phyloP scores from a whole-genome alignment of 164 flowering plant species.

The Umbellularia californica region DNA sequence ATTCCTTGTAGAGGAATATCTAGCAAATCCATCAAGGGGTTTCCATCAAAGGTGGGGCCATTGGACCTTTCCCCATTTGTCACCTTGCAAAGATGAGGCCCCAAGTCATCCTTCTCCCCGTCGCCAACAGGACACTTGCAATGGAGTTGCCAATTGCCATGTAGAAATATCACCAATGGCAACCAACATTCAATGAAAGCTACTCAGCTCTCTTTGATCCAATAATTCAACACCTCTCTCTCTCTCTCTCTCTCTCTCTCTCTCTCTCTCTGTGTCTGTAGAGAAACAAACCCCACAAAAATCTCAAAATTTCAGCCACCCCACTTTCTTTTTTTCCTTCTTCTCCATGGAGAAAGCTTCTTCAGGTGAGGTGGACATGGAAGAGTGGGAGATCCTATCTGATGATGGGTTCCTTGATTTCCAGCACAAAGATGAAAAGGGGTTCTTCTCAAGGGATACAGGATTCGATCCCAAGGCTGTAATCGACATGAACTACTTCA shows the following conservation, averaged over 20 bases:
- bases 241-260: neutral
- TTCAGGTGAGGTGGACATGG: conserved; percentile 9
- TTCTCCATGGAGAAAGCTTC: conserved; percentile 12
- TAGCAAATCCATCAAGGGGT: conserved; percentile 7
- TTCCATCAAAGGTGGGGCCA: conserved; percentile 22
- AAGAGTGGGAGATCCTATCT: conserved; percentile 8
- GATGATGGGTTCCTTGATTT: conserved; percentile 3
- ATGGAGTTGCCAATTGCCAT: conserved; percentile 13
- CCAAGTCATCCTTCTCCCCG: conserved; percentile 5
- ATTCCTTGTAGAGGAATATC: conserved; percentile 12
- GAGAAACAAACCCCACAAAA: neutral
- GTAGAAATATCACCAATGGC: conserved; percentile 1
- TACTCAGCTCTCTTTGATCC: conserved; percentile 16
- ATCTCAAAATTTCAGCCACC: neutral
- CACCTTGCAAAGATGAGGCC: conserved; percentile 23
- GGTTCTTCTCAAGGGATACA: neutral
- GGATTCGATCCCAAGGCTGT: conserved; percentile 17
- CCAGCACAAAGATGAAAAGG: neutral
- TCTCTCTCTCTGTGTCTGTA: no score
- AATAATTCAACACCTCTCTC: conserved; percentile 16
- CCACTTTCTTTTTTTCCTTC: neutral
- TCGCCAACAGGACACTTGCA: conserved; percentile 8
- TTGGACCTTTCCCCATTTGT: no score
- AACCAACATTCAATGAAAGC: conserved; percentile 20
- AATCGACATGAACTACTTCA: conserved; percentile 42